Conservation (phyloP, 805 yeast genomes). For the Yamadazyma nakazawae region DNA sequence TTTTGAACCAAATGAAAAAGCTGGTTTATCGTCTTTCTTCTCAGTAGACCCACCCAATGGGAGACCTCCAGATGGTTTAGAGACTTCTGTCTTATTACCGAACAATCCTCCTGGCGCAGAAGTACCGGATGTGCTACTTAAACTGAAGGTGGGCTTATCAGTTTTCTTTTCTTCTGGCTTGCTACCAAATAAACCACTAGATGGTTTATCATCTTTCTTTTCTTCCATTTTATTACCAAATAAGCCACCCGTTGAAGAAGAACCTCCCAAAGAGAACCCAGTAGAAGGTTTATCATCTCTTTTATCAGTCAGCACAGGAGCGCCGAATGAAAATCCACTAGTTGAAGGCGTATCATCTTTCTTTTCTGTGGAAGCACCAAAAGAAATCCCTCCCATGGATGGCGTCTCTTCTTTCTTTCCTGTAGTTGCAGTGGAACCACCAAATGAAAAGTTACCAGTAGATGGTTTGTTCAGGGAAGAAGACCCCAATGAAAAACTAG, state of each 20-base stretch:
- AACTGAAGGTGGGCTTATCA: neutral
- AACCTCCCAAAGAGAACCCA: constrained; percentile 15
- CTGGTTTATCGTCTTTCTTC: constrained; percentile 19
- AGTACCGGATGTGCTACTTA: neutral
- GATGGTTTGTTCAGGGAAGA: neutral
- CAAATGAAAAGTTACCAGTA: constrained; percentile 1
- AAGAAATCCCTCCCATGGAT: constrained; percentile 12
- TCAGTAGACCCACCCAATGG: constrained; percentile 10
- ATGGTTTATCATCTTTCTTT: constrained; percentile 20
- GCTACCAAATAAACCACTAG: constrained; percentile 2
- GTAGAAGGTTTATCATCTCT: constrained; percentile 15
- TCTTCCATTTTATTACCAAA: constrained; percentile 13
- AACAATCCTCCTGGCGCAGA: constrained; percentile 8
- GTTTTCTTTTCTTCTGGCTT: constrained; percentile 20
- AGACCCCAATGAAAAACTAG: constrained; percentile 1
- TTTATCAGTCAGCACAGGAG: constrained; percentile 15
- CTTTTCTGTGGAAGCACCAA: constrained; percentile 13
- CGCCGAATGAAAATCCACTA: neutral
- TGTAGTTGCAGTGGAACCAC: neutral
- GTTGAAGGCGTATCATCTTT: constrained; percentile 17
- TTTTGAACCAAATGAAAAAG: constrained; percentile 14
- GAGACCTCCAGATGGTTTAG: constrained; percentile 6
- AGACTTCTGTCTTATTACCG: constrained; percentile 19
- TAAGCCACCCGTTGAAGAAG: constrained; percentile 12
- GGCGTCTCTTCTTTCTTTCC: neutral